Evolutionary conservation across 371 early-diverging fungal species (phyloP).

Genomic region (Mucor mucedo): DNA sequence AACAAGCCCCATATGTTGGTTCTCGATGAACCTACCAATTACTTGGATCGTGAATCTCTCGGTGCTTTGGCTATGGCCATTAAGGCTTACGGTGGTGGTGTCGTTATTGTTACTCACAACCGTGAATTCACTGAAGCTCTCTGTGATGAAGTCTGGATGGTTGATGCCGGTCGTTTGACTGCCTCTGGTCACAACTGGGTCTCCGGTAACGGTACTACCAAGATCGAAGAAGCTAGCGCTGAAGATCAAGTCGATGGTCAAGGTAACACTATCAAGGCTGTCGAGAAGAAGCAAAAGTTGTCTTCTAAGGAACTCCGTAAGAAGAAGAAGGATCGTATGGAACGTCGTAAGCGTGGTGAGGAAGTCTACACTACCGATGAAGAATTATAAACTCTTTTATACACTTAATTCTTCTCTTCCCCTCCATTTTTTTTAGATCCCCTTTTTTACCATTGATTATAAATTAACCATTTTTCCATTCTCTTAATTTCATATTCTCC

Average conservation of each 20-base stretch:
- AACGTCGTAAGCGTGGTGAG: constrained; percentile 63
- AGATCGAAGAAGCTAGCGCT: constrained; percentile 41
- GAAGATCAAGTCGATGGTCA: constrained; percentile 57
- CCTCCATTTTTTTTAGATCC: neutral
- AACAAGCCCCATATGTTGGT: constrained; percentile 87
- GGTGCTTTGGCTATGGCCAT: constrained; percentile 74
- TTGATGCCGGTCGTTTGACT: constrained; percentile 70
- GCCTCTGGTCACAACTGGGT: constrained; percentile 62
- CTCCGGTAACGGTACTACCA: constrained; percentile 49
- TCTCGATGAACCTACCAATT: constrained; percentile 91
- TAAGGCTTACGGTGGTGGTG: constrained; percentile 74
- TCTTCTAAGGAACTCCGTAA: constrained; percentile 56
- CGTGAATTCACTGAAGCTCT: constrained; percentile 73
- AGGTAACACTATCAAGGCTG: constrained; percentile 56
- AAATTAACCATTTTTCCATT: neutral
- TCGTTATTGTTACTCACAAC: constrained; percentile 81
- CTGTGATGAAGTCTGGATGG: constrained; percentile 77
- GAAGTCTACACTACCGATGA: constrained; percentile 58
- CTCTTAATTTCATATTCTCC: neutral
- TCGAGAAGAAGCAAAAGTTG: constrained; percentile 56
- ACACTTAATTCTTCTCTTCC: neutral
- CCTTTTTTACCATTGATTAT: neutral
- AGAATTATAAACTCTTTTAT: constrained; percentile 38
- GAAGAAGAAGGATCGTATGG: constrained; percentile 65
- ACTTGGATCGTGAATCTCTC: constrained; percentile 79